These are phyloP conservation scores for Aspergillus sp. DNA, from an alignment of 2,329 filamentous ascomycete genomes.

Conservation along the genomic window DNA sequence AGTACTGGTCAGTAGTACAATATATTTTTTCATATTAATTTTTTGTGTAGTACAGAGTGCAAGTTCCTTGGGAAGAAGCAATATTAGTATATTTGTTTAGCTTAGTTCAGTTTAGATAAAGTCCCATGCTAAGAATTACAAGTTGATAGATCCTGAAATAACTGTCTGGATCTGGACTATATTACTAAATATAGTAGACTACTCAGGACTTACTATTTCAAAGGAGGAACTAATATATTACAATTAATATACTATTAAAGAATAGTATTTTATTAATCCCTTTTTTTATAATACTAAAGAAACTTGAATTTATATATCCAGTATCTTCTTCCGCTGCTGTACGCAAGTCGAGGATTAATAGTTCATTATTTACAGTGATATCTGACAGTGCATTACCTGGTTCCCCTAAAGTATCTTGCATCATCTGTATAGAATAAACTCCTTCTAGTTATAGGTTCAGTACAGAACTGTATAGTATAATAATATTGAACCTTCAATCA, in stretches of 20 bases:
- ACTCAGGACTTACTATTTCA: conserved; percentile 66
- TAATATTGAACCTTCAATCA: not conserved
- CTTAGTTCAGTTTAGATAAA: conserved; percentile 72
- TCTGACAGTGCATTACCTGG: conserved; percentile 64
- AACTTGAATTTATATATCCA: conserved; percentile 70
- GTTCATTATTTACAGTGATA: conserved; percentile 62
- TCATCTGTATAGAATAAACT: conserved; percentile 78
- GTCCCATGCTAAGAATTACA: conserved; percentile 70
- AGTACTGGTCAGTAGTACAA: conserved; percentile 70
- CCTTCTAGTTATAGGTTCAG: conserved; percentile 74
- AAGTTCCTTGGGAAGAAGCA: conserved; percentile 72
- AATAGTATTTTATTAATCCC: conserved; percentile 74
- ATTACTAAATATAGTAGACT: conserved; percentile 74
- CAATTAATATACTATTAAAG: conserved; percentile 80
- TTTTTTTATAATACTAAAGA: conserved; percentile 60
- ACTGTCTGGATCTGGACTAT: conserved; percentile 76
- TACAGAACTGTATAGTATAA: conserved; percentile 54
- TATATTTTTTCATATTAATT: conserved; percentile 68
- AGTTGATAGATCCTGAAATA: conserved; percentile 62
- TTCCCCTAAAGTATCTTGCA: conserved; percentile 81
- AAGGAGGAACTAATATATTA: conserved; percentile 67
- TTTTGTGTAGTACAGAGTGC: conserved; percentile 66
- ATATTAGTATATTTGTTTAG: conserved; percentile 74
- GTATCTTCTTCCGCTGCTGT: conserved; percentile 69
- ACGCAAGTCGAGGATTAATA: conserved; percentile 65